Evolutionary conservation across 192 early-diverging fungal species (phyloP).

Genomic region (Coemansia guatemalensis): DNA sequence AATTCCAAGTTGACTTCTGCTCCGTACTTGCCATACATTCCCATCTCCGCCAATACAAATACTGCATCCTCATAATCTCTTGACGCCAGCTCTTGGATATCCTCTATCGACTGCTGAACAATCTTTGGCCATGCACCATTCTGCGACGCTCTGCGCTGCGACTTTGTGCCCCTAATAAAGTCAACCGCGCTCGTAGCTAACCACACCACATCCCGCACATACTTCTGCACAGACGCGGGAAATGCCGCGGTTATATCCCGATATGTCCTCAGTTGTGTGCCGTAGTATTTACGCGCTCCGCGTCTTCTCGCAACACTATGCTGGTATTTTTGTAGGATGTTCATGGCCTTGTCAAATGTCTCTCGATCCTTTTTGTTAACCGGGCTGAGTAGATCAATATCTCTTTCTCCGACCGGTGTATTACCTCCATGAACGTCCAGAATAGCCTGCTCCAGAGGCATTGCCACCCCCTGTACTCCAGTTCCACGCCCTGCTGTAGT

Average conservation of each 20-base stretch:
- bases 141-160: not conserved
- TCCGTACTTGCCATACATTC: slow-evolving; percentile 67
- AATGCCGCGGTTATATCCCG: slow-evolving; percentile 12
- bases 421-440: too few relatives aligned
- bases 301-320: not conserved
- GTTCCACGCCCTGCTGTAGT: not conserved
- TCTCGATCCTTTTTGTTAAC: not conserved
- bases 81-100: slow-evolving; percentile 14
- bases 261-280: slow-evolving; percentile 4
- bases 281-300: not conserved
- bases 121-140: slow-evolving; percentile 3
- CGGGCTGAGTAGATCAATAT: too few relatives aligned
- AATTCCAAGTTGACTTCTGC: slow-evolving; percentile 55
- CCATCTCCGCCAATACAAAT: slow-evolving; percentile 68
- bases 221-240: slow-evolving; percentile 8
- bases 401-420: too few relatives aligned
- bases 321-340: slow-evolving; percentile 21
- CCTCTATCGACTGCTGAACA: slow-evolving; percentile 13
- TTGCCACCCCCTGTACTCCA: not conserved
- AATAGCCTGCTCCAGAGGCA: not conserved
- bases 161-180: not conserved
- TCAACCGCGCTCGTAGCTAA: slow-evolving; percentile 1
- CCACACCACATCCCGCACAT: not conserved
- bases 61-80: slow-evolving; percentile 57
- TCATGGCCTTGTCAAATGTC: slow-evolving; percentile 8